Evolutionary conservation across 208 protist genomes (phyloP), one percentile per base, ranked within the genome.

Genomic region (Trypanosoma congolense): DNA sequence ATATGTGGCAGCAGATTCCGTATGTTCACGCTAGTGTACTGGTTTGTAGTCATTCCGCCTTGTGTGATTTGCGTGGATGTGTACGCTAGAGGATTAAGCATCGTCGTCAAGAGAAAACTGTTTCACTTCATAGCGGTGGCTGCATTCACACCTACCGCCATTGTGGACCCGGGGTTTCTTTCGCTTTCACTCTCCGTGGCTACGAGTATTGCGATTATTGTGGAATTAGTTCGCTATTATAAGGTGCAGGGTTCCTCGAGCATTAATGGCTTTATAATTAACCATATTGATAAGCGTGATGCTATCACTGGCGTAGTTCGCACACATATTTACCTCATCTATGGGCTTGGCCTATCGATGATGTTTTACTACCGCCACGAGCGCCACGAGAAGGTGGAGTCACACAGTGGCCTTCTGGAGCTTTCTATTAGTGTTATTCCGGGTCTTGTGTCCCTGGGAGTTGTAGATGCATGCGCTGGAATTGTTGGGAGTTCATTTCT

Each of bases 321-420:
- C 30, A 91, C 83, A 29, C 89, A 95, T 58, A 87, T 93, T 47
- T 95, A 95, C 60, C 70, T 95, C 14, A 75, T 95, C 12, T 80
- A 84, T 35, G 85, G 85, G 3, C 40, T 92, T 26, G 84, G 78
- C 14, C 45, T 89, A 5, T 72, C 89, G 0, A 65, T 88, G 16
- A 83, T 90, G 35, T 53, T 95, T 31, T 75, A 73, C 10, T 88
- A 92, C 60, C 80, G 85, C 2, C 72, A 87, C 41, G 61, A 61
- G 41, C 30, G 59, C 3, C 49, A 65, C 18, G 47, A 73, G 10
- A 38, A 42, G 14, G 16, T 16, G 16, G 28, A 28, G 22, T 21
- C 38, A 22, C 16, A 4, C 14, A 28, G 41, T 31, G 72, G 65
- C 36, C 61, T 87, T 36, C 75, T 92, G 56, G 76, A 89, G 42